Evolutionary conservation across 164 flowering plant species (phyloP).

Genomic region (Tetracentron sinense): DNA sequence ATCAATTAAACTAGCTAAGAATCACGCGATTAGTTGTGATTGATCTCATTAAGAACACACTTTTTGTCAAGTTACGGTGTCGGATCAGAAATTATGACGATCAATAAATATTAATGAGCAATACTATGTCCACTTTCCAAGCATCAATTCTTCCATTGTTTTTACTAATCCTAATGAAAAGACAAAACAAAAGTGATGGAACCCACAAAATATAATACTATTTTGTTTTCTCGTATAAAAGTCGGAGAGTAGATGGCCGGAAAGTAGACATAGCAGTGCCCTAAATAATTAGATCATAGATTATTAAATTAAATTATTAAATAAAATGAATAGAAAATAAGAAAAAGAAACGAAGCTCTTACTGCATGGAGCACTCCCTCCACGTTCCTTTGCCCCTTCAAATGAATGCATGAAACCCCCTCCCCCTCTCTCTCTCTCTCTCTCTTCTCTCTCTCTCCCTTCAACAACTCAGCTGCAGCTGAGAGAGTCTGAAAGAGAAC

Average conservation of each 20-base stretch:
- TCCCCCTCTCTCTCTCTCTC: background rate
- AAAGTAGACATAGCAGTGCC: background rate
- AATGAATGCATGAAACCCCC: constrained; percentile 13
- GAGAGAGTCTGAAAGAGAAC: background rate
- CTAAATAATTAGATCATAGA: background rate
- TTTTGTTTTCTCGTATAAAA: no score
- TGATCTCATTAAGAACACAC: no score
- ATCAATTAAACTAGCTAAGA: no score
- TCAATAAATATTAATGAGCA: no score
- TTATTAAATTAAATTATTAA: background rate
- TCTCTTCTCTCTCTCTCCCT: background rate
- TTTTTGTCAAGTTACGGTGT: no score
- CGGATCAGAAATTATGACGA: no score
- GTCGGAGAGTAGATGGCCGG: background rate
- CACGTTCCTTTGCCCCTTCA: constrained; percentile 41
- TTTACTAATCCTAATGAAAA: no score
- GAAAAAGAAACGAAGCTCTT: background rate
- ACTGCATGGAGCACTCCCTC: constrained; percentile 39
- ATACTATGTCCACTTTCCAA: no score
- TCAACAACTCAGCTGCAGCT: background rate
- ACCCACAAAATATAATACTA: no score
- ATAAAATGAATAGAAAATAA: background rate
- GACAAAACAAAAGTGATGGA: no score
- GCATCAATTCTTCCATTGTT: no score
- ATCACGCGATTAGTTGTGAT: no score